Evolutionary conservation across 2,329 filamentous ascomycete genomes (phyloP).

Genomic region (Aspergillus fischeri): DNA sequence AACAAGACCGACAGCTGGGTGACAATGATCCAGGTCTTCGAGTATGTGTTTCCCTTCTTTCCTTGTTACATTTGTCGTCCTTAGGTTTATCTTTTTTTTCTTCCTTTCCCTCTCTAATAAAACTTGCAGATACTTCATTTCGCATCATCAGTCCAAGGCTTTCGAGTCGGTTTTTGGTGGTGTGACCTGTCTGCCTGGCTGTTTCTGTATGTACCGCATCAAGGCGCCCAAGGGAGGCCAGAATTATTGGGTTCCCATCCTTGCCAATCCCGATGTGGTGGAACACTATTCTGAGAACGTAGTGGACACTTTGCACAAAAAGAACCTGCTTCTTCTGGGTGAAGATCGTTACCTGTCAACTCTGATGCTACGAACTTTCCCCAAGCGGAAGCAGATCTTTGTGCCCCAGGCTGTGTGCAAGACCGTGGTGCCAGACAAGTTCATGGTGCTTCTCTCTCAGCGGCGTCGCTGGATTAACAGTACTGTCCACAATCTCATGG

Average conservation of each 20-base stretch:
- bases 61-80: not conserved
- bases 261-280: conserved; percentile 96
- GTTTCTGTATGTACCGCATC: conserved; percentile 99
- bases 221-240: conserved; percentile 97
- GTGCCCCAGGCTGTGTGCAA: conserved; percentile 98
- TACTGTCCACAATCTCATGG: conserved; percentile 97
- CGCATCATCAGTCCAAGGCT: conserved; percentile 91
- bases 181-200: conserved; percentile 96
- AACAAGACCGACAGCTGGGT: conserved; percentile 97
- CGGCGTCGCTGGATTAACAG: conserved; percentile 98
- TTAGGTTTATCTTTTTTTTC: no score
- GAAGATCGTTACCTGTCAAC: conserved; percentile 96
- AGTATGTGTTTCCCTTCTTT: conserved; percentile 46
- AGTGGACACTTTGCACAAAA: conserved; percentile 96
- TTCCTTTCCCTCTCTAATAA: conserved; percentile 6
- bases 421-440: conserved; percentile 89
- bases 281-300: conserved; percentile 99
- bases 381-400: conserved; percentile 98
- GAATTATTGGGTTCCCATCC: conserved; percentile 98
- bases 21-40: conserved; percentile 96
- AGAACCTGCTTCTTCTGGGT: conserved; percentile 85
- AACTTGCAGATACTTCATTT: conserved; percentile 77
- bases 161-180: conserved; percentile 98
- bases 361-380: conserved; percentile 97
- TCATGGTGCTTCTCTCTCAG: conserved; percentile 88